Percentiles rank a stretch among this genome's conserved stretches.
These are phyloP conservation scores for Penicillium chermesinum DNA, from an alignment of 495 filamentous ascomycete species.

Conservation along the genomic window DNA sequence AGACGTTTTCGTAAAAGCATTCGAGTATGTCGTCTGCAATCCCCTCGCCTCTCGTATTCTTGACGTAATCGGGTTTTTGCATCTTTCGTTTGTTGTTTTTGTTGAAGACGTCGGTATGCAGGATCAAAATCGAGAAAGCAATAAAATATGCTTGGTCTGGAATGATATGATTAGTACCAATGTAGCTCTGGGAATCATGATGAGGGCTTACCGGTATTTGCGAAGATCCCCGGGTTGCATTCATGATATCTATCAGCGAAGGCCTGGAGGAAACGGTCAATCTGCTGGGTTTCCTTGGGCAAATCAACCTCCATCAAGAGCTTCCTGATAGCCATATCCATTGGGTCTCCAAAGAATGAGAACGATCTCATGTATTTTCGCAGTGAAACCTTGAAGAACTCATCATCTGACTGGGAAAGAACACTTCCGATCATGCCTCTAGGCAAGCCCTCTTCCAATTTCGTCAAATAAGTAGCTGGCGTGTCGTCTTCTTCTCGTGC, in stretches of 20 bases:
- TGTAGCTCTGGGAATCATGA: neutral
- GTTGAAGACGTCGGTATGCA: conserved; percentile 98
- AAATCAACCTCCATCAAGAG: conserved; percentile 94
- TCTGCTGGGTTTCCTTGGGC: conserved; percentile 96
- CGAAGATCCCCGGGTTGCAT: conserved; percentile 95
- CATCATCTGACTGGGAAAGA: conserved; percentile 75
- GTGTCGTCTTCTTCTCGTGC: conserved; percentile 84
- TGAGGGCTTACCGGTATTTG: conserved; percentile 54
- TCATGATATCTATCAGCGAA: conserved; percentile 98
- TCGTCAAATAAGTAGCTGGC: conserved; percentile 78
- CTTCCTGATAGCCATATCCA: conserved; percentile 96
- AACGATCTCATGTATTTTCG: conserved; percentile 94
- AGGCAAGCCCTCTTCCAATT: conserved; percentile 72
- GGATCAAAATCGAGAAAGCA: conserved; percentile 90
- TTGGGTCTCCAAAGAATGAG: conserved; percentile 88
- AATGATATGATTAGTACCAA: neutral
- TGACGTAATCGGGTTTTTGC: conserved; percentile 93
- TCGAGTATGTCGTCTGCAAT: conserved; percentile 88
- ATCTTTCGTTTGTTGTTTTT: conserved; percentile 99
- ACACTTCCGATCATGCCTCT: conserved; percentile 74
- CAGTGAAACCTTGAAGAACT: conserved; percentile 75
- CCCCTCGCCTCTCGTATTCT: conserved; percentile 85
- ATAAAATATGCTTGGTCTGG: conserved; percentile 96
- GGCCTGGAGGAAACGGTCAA: conserved; percentile 86
- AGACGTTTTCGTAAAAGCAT: conserved; percentile 98